Evolutionary conservation across 148 eudicot genomes (phyloP).

Genomic region (Rhododendron molle): DNA sequence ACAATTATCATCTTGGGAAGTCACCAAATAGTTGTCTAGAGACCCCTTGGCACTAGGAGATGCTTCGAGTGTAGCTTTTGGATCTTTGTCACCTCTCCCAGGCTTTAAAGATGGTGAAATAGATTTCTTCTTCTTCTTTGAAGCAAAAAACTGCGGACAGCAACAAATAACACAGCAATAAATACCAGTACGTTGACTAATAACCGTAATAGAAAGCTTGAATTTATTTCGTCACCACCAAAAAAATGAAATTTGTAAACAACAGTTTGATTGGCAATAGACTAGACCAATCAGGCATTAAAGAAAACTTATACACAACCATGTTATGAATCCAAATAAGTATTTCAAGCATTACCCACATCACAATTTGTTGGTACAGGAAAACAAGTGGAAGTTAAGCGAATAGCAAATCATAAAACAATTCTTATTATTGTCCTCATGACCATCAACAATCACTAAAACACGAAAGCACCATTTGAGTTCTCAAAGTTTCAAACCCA

Average conservation of each 20-base stretch:
- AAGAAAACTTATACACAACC: background rate
- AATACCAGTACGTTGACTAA: background rate
- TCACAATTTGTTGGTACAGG: background rate
- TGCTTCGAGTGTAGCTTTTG: constrained; percentile 33
- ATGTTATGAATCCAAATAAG: background rate
- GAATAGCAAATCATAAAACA: background rate
- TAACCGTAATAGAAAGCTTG: too few species aligned
- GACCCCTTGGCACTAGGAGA: constrained; percentile 88
- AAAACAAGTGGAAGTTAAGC: too few species aligned
- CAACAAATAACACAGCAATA: constrained; percentile 1
- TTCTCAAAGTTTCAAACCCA: background rate
- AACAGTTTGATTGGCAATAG: background rate
- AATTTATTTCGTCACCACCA: background rate
- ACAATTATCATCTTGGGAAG: constrained; percentile 43
- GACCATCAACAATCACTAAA: background rate
- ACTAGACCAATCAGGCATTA: background rate
- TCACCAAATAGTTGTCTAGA: constrained; percentile 55
- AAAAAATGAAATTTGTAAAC: background rate
- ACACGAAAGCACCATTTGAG: background rate
- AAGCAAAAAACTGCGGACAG: constrained; percentile 55
- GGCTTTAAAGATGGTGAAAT: constrained; percentile 45
- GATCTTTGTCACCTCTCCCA: constrained; percentile 30
- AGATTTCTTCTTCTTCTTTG: constrained; percentile 67
- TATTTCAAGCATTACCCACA: background rate
- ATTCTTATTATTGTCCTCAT: background rate